These are phyloP conservation scores for Tolypocladium pustulatum DNA, from an alignment of 2,329 filamentous ascomycete species.

Conservation along the genomic window DNA sequence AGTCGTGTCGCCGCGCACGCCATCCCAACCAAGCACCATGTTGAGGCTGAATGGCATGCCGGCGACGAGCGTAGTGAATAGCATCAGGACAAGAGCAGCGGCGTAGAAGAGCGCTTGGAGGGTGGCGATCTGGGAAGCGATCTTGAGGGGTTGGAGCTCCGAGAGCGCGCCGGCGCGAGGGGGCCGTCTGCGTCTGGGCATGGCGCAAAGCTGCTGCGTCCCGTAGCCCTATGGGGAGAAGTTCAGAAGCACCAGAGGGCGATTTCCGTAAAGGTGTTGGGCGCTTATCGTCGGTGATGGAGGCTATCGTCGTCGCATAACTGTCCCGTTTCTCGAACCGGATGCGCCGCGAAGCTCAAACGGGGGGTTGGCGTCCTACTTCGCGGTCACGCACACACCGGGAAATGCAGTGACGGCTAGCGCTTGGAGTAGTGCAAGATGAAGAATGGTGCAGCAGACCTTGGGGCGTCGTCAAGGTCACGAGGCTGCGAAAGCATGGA, in stretches of 20 bases:
- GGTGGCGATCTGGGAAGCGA: slow-evolving; percentile 47
- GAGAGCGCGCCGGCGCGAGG: slow-evolving; percentile 49
- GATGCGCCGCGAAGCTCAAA: not conserved
- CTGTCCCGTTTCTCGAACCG: not conserved
- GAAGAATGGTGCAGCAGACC: not conserved
- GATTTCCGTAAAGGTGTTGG: not conserved
- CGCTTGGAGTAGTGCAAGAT: not conserved
- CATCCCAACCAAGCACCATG: slow-evolving; percentile 47
- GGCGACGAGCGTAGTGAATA: slow-evolving; percentile 49
- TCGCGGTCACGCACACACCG: too few species aligned
- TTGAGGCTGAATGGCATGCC: slow-evolving; percentile 42
- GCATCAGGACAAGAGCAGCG: slow-evolving; percentile 38
- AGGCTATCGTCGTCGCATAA: not conserved
- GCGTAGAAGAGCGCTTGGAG: slow-evolving; percentile 47
- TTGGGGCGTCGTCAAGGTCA: not conserved
- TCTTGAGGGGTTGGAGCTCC: slow-evolving; percentile 50
- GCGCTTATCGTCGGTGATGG: not conserved
- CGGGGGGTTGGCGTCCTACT: too few species aligned
- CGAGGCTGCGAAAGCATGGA: not conserved
- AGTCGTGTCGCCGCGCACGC: slow-evolving; percentile 50
- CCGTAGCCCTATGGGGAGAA: not conserved
- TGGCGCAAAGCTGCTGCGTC: slow-evolving; percentile 10
- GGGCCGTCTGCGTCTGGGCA: slow-evolving; percentile 47
- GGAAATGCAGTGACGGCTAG: not conserved
- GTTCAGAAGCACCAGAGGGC: too few species aligned